These are phyloP conservation scores for Aegilops tauschii DNA, from an alignment of 176 grass and related monocot species.

Conservation along the genomic window DNA sequence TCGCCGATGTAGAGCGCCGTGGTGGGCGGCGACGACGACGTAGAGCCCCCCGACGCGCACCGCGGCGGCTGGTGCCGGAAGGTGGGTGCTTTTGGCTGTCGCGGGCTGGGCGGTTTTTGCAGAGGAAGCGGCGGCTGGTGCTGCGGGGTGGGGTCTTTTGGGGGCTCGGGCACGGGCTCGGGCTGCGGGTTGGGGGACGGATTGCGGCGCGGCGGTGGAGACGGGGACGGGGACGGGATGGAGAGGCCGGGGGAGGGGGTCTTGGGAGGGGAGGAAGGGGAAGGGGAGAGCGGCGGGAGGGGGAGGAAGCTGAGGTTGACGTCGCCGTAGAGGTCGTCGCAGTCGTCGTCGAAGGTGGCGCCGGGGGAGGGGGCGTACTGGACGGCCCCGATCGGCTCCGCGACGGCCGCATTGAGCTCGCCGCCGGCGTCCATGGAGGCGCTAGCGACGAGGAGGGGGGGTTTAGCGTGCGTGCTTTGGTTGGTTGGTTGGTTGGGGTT, in stretches of 20 bases:
- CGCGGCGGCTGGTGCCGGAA: not conserved
- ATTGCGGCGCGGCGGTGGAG: not conserved
- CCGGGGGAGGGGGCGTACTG: not conserved
- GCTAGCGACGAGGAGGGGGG: not conserved
- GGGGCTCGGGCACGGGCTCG: not conserved
- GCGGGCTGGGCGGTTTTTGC: not conserved
- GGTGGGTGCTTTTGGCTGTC: not conserved
- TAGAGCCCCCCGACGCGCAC: not conserved
- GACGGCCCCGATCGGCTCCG: not conserved
- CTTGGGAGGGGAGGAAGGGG: conserved; percentile 29
- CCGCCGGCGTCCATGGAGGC: conserved; percentile 26
- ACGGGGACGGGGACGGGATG: not conserved
- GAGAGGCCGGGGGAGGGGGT: conserved; percentile 29
- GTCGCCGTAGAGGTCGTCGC: conserved; percentile 47
- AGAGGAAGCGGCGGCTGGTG: conserved; percentile 4
- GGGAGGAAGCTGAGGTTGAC: conserved; percentile 36
- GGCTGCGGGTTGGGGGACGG: not conserved
- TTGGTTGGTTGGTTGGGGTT: not conserved
- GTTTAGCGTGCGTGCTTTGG: conserved; percentile 23
- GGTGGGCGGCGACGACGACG: not conserved
- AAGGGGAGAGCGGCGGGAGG: conserved; percentile 1
- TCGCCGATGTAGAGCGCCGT: conserved; percentile 53
- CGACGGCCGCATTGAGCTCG: not conserved
- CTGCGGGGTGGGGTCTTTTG: not conserved
- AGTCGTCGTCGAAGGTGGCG: conserved; percentile 32